Evolutionary conservation across 148 eudicot species (phyloP), one percentile per base, ranked within the genome.

Genomic region (Polygonum aviculare): DNA sequence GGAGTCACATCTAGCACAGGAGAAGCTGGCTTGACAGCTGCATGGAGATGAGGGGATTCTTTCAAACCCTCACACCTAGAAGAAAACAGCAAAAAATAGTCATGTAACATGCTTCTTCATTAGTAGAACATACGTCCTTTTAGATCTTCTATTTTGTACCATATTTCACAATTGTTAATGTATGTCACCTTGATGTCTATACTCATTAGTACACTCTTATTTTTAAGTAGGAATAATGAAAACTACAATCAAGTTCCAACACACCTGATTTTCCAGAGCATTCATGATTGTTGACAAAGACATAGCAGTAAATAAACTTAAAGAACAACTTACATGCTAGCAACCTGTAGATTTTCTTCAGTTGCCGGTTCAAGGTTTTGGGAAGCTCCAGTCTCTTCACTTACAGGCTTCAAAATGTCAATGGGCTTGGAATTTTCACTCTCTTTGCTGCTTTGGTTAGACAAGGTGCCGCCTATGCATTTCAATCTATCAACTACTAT

Each of bases 241-340:
- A 6, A 36, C 44, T 16, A 11, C 16, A 67, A 67, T 38, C 40
- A 67, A 38, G 15, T 35, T 67, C 14, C 5, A 12, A 12, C 5
- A 35, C 70, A 36, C 44, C 72, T 67, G 15, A 15, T 14, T 67
- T 7, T 67, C 45, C 0, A 63, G 40, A 63, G 33, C 36, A 63
- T n/a, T 12, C 35, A 72, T 44, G 19, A 48, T 19, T 40, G 36
- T 21, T 41, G 18, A 54, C 52, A 19, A 16, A 26, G 45, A n/a
- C 75, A 72, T 44, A 21, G n/a, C 36, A 78, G n/a, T 47, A 78
- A 22, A 0, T 49, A 52, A 54, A 38, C 5, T 0, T 19, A 44
- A 3, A 78, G 38, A 39, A 14, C 69, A 67, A 76, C 93, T 82
- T 88, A 93, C 98, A 80, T 67, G 82, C 55, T 50, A 81, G 73